These are phyloP conservation scores for Pouteria glomerata DNA, from an alignment of 148 eudicot genomes.

Conservation along the genomic window DNA sequence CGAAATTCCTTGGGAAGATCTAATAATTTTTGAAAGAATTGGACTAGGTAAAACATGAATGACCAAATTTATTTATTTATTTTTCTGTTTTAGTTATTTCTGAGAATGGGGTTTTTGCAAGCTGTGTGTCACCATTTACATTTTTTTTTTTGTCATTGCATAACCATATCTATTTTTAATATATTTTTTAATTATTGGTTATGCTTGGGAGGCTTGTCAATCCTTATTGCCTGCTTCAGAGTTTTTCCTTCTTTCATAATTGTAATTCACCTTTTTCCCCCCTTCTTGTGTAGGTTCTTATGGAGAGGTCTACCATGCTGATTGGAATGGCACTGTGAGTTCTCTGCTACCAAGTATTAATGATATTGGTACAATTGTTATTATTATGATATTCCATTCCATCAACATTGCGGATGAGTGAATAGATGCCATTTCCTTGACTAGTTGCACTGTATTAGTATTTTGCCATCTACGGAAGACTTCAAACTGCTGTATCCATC, in stretches of 20 bases:
- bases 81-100: slow-evolving; percentile 2
- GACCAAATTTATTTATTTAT: not conserved
- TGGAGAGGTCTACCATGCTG: slow-evolving; percentile 97
- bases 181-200: too few relatives aligned
- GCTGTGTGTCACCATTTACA: slow-evolving; percentile 5
- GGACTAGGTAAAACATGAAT: slow-evolving; percentile 69
- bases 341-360: not conserved
- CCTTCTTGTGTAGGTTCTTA: slow-evolving; percentile 62
- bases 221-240: not conserved
- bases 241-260: not conserved
- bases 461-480: not conserved
- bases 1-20: slow-evolving; percentile 97
- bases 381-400: not conserved
- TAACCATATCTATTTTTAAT: too few relatives aligned
- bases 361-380: not conserved
- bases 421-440: slow-evolving; percentile 1
- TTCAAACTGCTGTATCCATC: not conserved
- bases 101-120: slow-evolving; percentile 8
- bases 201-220: not conserved
- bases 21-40: slow-evolving; percentile 89
- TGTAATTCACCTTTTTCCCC: too few relatives aligned
- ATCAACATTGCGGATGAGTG: not conserved
- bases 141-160: too few relatives aligned
- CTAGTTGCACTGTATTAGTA: not conserved
- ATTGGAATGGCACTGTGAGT: slow-evolving; percentile 99